Evolutionary conservation across 495 filamentous ascomycete species (phyloP).

Genomic region (Aspergillus heteromorphus): DNA sequence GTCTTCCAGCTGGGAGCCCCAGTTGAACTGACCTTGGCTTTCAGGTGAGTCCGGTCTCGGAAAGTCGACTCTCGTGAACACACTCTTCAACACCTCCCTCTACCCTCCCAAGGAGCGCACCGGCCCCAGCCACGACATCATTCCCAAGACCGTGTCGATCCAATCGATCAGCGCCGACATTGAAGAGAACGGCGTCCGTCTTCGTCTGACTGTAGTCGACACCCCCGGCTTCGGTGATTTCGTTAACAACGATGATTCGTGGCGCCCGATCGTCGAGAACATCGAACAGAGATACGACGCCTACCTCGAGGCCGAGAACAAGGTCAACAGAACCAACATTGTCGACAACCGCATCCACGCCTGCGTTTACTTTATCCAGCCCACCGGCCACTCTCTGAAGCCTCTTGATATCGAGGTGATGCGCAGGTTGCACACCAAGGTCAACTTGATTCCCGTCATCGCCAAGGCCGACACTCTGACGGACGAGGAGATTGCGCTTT

Average conservation of each 20-base stretch:
- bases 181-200: conserved; percentile 96
- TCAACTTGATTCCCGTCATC: conserved; percentile 98
- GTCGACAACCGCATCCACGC: conserved; percentile 98
- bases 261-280: conserved; percentile 98
- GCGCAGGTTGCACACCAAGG: conserved; percentile 98
- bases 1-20: conserved; percentile 18
- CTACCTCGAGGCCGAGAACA: conserved; percentile 98
- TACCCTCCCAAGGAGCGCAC: conserved; percentile 98
- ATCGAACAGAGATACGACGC: conserved; percentile 98
- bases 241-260: conserved; percentile 99
- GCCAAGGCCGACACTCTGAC: conserved; percentile 98
- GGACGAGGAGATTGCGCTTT: conserved; percentile 86
- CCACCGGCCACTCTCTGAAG: conserved; percentile 98
- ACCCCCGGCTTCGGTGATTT: conserved; percentile 98
- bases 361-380: conserved; percentile 99
- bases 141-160: conserved; percentile 98
- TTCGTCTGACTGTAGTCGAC: conserved; percentile 94
- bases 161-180: conserved; percentile 98
- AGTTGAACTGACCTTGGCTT: not conserved
- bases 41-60: conserved; percentile 97
- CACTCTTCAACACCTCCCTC: conserved; percentile 97
- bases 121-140: conserved; percentile 92
- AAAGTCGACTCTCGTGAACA: conserved; percentile 99
- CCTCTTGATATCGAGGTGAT: conserved; percentile 98
- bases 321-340: conserved; percentile 99